Percentiles rank a stretch among this genome's conserved stretches.
These are phyloP conservation scores for Cyberlindnera americana DNA, from an alignment of 805 yeast species.

Conservation along the genomic window DNA sequence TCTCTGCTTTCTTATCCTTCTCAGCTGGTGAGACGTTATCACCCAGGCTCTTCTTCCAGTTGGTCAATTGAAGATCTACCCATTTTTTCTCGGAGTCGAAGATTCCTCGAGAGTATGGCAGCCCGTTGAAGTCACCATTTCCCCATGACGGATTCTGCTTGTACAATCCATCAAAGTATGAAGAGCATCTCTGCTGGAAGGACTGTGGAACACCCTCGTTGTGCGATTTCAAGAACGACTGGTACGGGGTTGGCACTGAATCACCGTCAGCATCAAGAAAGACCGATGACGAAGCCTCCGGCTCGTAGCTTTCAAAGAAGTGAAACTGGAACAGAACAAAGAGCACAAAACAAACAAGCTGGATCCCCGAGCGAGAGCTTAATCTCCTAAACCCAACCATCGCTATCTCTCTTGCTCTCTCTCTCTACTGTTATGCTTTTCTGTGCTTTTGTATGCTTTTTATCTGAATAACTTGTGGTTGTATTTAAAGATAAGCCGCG, in stretches of 20 bases:
- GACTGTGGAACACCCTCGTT: slow-evolving; percentile 4
- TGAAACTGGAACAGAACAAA: slow-evolving; percentile 11
- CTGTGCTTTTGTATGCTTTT: no score
- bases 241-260: slow-evolving; percentile 8
- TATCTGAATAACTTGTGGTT: no score
- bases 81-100: slow-evolving; percentile 21
- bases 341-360: neutral
- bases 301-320: slow-evolving; percentile 3
- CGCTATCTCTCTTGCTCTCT: neutral
- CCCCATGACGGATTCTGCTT: slow-evolving; percentile 23
- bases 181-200: slow-evolving; percentile 27
- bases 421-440: neutral
- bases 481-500: no score
- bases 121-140: slow-evolving; percentile 18
- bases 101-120: slow-evolving; percentile 21
- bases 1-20: slow-evolving; percentile 13
- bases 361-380: neutral
- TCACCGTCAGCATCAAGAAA: slow-evolving; percentile 4
- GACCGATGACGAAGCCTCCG: slow-evolving; percentile 1
- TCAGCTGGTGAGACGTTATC: slow-evolving; percentile 14
- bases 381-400: neutral
- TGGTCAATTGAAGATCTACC: slow-evolving; percentile 13
- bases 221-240: slow-evolving; percentile 4
- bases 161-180: slow-evolving; percentile 29
- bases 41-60: slow-evolving; percentile 12